Evolutionary conservation across 2,329 filamentous ascomycete species (phyloP).

Genomic region (Eurotiales sp.): DNA sequence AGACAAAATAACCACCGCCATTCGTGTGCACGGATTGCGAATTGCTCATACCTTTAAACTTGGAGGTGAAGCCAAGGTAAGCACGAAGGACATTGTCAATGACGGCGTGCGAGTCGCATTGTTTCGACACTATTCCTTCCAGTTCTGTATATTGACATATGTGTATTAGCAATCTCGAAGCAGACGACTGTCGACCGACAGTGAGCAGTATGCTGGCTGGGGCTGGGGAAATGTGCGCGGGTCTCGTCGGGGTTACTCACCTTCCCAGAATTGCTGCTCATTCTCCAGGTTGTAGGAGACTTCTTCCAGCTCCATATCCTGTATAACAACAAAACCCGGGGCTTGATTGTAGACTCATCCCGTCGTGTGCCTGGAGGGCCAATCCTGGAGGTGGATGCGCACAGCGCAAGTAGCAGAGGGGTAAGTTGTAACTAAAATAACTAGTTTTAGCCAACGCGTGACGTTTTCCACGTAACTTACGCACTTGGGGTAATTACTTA

Average conservation of each 20-base stretch:
- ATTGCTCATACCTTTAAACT: slow-evolving; percentile 62
- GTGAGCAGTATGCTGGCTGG: too few species aligned
- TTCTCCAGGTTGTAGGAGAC: slow-evolving; percentile 66
- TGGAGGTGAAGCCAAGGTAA: slow-evolving; percentile 75
- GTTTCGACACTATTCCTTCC: slow-evolving; percentile 59
- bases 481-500: neutral
- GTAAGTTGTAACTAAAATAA: slow-evolving; percentile 13
- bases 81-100: slow-evolving; percentile 83
- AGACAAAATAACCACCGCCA: too few species aligned
- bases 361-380: slow-evolving; percentile 23
- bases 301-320: slow-evolving; percentile 62
- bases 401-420: slow-evolving; percentile 22
- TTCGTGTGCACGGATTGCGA: neutral
- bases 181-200: too few species aligned
- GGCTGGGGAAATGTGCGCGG: too few species aligned
- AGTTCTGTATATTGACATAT: slow-evolving; percentile 50
- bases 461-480: neutral
- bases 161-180: slow-evolving; percentile 2
- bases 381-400: slow-evolving; percentile 10
- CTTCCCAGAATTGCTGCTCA: slow-evolving; percentile 85
- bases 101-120: slow-evolving; percentile 58
- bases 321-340: slow-evolving; percentile 27
- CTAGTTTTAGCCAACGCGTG: too few species aligned
- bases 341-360: slow-evolving; percentile 31
- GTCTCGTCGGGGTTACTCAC: too few species aligned